These are phyloP conservation scores for Argentina anserina DNA, from an alignment of 306 rosid species.

Conservation along the genomic window DNA sequence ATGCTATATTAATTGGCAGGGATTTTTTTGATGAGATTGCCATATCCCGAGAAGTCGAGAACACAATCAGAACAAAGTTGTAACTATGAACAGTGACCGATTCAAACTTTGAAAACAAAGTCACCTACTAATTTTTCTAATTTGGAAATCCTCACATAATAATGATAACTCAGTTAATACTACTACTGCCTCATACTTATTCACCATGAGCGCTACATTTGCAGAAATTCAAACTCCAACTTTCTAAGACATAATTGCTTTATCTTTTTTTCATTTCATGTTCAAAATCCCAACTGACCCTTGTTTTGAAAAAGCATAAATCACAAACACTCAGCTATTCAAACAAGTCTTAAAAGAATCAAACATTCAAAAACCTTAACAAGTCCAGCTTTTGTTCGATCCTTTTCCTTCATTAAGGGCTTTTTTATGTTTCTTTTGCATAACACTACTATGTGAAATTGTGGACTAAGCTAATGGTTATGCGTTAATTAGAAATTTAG, in stretches of 20 bases:
- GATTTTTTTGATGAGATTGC: constrained; percentile 6
- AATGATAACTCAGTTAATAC: too few relatives aligned
- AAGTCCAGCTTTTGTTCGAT: constrained; percentile 4
- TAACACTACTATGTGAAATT: neutral
- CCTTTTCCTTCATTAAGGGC: neutral
- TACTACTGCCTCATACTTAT: neutral
- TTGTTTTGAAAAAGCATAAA: constrained; percentile 6
- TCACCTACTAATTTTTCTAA: neutral
- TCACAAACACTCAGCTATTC: neutral
- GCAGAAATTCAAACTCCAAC: constrained; percentile 8
- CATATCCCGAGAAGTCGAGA: neutral
- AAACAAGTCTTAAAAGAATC: constrained; percentile 16
- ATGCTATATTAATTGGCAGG: constrained; percentile 8
- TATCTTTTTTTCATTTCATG: constrained; percentile 17
- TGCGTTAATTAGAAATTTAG: neutral
- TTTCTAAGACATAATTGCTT: constrained; percentile 3
- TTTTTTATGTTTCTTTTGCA: neutral
- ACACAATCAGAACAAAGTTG: neutral
- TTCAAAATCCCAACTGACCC: neutral
- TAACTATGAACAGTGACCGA: constrained; percentile 1
- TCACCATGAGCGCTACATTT: neutral
- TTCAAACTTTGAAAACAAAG: neutral
- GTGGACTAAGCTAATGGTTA: neutral
- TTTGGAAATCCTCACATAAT: neutral
- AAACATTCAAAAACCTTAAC: constrained; percentile 9